Evolutionary conservation across 495 filamentous ascomycete species (phyloP), one percentile per base, ranked within the genome.

Genomic region (Pseudomonodictys pantanalensis): DNA sequence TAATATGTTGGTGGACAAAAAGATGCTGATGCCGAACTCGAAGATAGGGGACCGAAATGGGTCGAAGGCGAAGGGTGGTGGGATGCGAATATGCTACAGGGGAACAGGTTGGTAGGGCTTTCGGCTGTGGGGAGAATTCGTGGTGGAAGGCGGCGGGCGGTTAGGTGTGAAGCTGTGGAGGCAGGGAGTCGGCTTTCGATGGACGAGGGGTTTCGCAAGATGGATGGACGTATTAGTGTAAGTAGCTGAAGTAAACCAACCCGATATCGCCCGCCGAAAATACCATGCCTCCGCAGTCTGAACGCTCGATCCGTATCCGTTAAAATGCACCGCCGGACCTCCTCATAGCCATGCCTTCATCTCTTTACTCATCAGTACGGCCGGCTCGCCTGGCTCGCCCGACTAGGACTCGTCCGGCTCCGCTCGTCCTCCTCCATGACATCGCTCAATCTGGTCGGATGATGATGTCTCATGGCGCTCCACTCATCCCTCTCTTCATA

Each of bases 391-490:
- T 74, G 71, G 30, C 64, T 67, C 8, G 63, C 63, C 15, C 64
- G 17, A 32, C 59, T 63, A 2, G 64, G 64, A 5, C 49, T 51
- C 15, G 82, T 84, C 39, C 83, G 73, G 56, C 82, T 83, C 52
- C 82, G 75, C 72, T 92, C 88, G 53, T 96, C 87, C 65, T 89
- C 85, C 39, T 98, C 93, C 9, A 93, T 79, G 10, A 98, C 92
- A 77, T 98, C 93, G 69, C 93, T 97, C 55, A 98, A 75, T 51
- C 93, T 78, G 2, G 92, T 97, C 0, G 92, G 92, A 74, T 97
- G 93, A 67, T 96, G 92, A 75, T 97, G 93, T 46, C 92, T 79
- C 52, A 91, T 80, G 9, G 74, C 74, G 50, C 93, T 90, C 92
- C 91, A 97, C 8, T 84, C 87, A 5, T 60, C 62, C 8, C 86